Base-by-base conservation (phyloP, 2,329 filamentous ascomycete genomes). In the Aquanectria penicillioides region DNA sequence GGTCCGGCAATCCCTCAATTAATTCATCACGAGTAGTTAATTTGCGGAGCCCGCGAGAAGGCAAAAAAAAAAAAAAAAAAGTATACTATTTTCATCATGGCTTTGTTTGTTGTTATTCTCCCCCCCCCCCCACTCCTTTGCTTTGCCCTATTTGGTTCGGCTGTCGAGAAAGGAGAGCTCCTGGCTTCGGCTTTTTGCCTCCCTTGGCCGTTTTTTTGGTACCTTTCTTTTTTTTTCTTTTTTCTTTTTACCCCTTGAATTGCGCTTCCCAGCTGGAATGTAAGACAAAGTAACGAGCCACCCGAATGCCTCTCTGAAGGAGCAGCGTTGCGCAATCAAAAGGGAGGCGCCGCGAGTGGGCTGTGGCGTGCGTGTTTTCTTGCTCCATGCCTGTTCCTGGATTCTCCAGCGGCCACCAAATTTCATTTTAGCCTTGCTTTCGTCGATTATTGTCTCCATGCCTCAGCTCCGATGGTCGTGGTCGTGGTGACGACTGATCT, bases 1-100 rank as follows among this genome's bases (percentile, higher is more conserved):
- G 51, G 26, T 22, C 41, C 34, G 33, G 31, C 23, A 38, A 46
- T 53, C 50, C 50, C 25, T 37, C 37, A 53, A 53, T 44, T 43
- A 46, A 44, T 37, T 34, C 20, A 18, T 29, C 29, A 22, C 41
- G 40, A 37, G n/a, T 28, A 33, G 43, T 25, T 43, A 34, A 56
- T 56, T 48, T 48, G 34, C 52, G 36, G 28, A 22, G 41, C 15
- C 52, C 28, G 52, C 41, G 43, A 15, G 13, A 28, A 12, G 5
- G 12, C 6, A 37, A 5, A 5, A 20, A 18, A 17, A 26, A 22
- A 13, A 13, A 28, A 10, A 9, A 17, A 25, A 18, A 15, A 9
- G 17, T 31, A n/a, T n/a, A 6, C 17, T 34, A 34, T 53, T 51
- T 51, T 31, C 26, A 33, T 33, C 25, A 23, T 22, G 48, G 36